phyloP scores from a whole-genome alignment of 2,329 filamentous ascomycete genomes.

The Apiospora hydei region DNA sequence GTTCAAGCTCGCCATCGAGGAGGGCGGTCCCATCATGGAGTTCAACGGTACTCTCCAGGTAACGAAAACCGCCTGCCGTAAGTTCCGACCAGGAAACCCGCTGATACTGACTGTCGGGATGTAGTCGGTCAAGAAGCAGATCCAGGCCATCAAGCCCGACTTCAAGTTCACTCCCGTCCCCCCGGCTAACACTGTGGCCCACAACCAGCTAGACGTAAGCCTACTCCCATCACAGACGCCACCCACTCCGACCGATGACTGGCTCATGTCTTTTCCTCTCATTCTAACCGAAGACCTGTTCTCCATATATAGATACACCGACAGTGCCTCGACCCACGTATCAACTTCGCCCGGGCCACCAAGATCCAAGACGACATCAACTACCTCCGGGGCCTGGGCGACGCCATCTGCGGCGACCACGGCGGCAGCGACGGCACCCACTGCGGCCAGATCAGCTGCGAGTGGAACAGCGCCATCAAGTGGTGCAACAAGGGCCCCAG shows the following conservation, averaged over 20 bases:
- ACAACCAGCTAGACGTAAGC: background rate
- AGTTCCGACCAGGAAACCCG: background rate
- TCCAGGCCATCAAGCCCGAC: constrained; percentile 15
- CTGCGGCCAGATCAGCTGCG: constrained; percentile 1
- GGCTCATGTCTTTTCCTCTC: background rate
- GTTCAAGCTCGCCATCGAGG: constrained; percentile 12
- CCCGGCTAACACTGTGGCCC: background rate
- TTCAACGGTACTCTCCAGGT: constrained; percentile 17
- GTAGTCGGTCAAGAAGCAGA: constrained; percentile 10
- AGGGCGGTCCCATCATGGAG: constrained; percentile 16
- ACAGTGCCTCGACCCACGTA: background rate
- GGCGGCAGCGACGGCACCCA: constrained; percentile 1
- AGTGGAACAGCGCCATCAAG: background rate
- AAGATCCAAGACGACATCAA: background rate
- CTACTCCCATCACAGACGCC: background rate
- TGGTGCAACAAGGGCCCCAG: constrained; percentile 18
- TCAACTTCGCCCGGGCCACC: background rate
- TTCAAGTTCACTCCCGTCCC: background rate
- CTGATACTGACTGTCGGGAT: background rate
- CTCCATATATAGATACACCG: no score
- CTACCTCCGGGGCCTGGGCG: constrained; percentile 4
- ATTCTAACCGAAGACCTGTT: background rate
- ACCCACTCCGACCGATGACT: no score
- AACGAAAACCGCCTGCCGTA: no score
- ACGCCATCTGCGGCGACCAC: background rate